Evolutionary conservation across 192 early-diverging fungal genomes (phyloP), one percentile per base, ranked within the genome.

Genomic region (Kickxella alabastrina): DNA sequence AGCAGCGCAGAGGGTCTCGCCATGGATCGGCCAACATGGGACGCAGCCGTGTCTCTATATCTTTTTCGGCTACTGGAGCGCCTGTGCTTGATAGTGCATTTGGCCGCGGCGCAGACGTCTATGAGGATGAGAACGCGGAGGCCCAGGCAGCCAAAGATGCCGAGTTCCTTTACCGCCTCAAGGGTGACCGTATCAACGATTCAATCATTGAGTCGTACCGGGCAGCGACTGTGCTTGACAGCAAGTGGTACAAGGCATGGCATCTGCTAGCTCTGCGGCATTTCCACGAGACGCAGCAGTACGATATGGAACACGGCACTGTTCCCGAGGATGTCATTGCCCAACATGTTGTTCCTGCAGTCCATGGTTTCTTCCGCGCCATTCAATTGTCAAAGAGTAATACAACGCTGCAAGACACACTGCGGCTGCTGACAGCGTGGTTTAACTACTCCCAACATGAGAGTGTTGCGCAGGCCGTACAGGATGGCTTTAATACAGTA

Each of bases 221-320:
- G 0, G 85, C 91, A 6, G 96, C 96, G 0, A 95, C 92, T 6
- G 83, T 87, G 38, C 84, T 90, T 77, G 92, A 96, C 75, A 82
- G 82, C 69, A 82, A 92, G 41, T 97, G 92, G 92, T 97, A 99
- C 81, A 98, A 87, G 55, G 95, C 93, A n/a, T 99, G 95, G 94
- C 96, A 99, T 51, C 83, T 90, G 24, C 93, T 93, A 89, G 96
- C 93, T 15, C 66, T 95, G 17, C 85, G 86, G 6, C 70, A 74
- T 29, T 95, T 95, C 62, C 92, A 92, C 62, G 93, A 99, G 60
- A 87, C 87, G 23, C 80, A 92, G 51, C 76, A 80, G 3, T 86
- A 87, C 60, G 82, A 87, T 52, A 88, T 90, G 37, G 84, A 90
- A 64, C 71, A 77, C 36, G 48, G 68, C 46, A 38, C 66, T 54